Percentiles rank a stretch among this genome's conserved stretches.
Evolutionary conservation across 306 rosid genomes (phyloP).

Genomic region (Adenanthera pavonina): DNA sequence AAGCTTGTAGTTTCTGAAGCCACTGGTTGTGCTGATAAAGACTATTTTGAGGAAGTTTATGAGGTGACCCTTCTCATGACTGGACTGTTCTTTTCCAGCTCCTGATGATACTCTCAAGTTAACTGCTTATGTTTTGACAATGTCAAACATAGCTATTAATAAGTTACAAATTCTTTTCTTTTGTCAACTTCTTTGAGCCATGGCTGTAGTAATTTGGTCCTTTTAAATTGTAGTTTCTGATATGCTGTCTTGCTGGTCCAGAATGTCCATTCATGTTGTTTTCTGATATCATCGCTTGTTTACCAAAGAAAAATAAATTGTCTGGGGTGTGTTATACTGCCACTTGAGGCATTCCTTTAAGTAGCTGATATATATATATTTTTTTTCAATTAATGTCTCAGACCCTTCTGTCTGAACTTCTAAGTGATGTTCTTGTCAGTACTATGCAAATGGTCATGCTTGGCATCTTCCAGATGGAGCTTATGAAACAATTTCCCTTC

Average conservation of each 20-base stretch:
- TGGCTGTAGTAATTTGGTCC: constrained; percentile 27
- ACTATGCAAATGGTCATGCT: constrained; percentile 84
- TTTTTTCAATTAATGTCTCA: constrained; percentile 7
- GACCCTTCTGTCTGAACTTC: constrained; percentile 36
- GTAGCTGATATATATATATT: constrained; percentile 10
- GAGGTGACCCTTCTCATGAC: constrained; percentile 57
- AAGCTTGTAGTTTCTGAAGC: constrained; percentile 92
- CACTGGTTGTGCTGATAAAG: constrained; percentile 76
- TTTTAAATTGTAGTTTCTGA: constrained; percentile 27
- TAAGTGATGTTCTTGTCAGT: constrained; percentile 53
- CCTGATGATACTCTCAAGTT: constrained; percentile 18
- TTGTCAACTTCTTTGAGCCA: constrained; percentile 27
- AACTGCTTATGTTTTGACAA: constrained; percentile 1
- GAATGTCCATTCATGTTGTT: constrained; percentile 9
- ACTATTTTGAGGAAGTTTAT: constrained; percentile 88
- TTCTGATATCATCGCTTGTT: constrained; percentile 29
- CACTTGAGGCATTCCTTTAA: neutral
- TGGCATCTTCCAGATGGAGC: constrained; percentile 90
- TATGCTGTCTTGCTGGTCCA: constrained; percentile 31
- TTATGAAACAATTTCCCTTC: constrained; percentile 70
- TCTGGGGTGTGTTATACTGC: constrained; percentile 16
- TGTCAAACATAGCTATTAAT: neutral
- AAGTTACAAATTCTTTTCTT: constrained; percentile 23
- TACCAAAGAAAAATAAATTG: constrained; percentile 20
- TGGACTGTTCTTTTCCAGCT: constrained; percentile 25